Evolutionary conservation across 1,284 basidiomycete genomes (phyloP), one percentile per base, ranked within the genome.

Genomic region (Puccinia coronata): DNA sequence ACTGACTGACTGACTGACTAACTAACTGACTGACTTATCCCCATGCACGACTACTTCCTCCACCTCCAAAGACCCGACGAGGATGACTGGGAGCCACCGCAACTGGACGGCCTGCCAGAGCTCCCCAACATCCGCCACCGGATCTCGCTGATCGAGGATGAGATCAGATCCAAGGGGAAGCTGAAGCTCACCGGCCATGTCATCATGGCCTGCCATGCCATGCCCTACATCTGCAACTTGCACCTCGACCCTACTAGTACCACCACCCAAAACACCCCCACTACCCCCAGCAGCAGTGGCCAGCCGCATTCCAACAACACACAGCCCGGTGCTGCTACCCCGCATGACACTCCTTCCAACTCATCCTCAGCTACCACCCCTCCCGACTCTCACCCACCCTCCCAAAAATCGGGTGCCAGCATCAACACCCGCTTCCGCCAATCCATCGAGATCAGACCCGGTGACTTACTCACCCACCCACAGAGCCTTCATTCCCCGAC

Each of bases 121-220:
- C 70, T 80, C 16, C 53, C 72, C 9, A 70, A 80, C 57, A 80
- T 80, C 18, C 31, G 70, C 18, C 57, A 63, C 28, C 69, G 70
- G 20, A 73, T 80, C 16, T n/a, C 25, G 18, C 18, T 72, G 11
- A 39, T 80, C 36, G 78, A 80, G 51, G 78, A 80, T 34, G 78
- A 80, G 57, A 69, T 70, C 67, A 72, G 47, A n/a, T 80, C 78
- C 20, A 80, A 73, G 61, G 70, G 78, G 18, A 80, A 80, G 41
- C 41, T 80, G 23, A 73, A 80, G 36, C 55, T 80, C 5, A 72
- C 78, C 34, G 78, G 78, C 31, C 78, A 80, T 80, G 78, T 80
- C 41, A 80, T 80, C 69, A 80, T 80, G 78, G 78, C 78, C 43
- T 80, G 78, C n/a, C 78, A 80, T 65, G 70, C 78, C 28, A n/a